Conservation (phyloP, 208 protist genomes). For the Porcisia hertigi region DNA sequence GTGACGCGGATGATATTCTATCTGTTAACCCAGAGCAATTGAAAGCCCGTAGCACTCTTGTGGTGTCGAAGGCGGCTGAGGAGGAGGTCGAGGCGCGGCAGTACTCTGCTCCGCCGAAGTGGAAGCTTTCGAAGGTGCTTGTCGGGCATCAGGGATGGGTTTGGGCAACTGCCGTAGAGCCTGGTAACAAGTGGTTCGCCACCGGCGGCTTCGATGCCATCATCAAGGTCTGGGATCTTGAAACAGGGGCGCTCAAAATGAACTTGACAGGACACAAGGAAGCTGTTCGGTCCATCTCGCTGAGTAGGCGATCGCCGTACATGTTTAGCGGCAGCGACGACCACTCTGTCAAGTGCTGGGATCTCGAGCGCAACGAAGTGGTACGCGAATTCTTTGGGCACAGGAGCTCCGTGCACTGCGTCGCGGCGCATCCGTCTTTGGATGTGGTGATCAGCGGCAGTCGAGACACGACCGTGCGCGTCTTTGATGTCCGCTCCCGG, state of each 20-base stretch:
- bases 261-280: slow-evolving; percentile 99
- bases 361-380: slow-evolving; percentile 96
- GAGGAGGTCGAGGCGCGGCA: slow-evolving; percentile 16
- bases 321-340: slow-evolving; percentile 99
- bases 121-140: slow-evolving; percentile 96
- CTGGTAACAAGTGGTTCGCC: slow-evolving; percentile 99
- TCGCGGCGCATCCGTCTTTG: slow-evolving; percentile 96
- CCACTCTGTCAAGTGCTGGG: slow-evolving; percentile 99
- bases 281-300: slow-evolving; percentile 79
- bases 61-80: slow-evolving; percentile 30
- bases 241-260: slow-evolving; percentile 95
- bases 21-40: slow-evolving; percentile 57
- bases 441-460: slow-evolving; percentile 98
- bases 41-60: slow-evolving; percentile 49
- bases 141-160: slow-evolving; percentile 97
- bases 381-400: slow-evolving; percentile 98
- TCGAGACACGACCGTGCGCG: slow-evolving; percentile 94
- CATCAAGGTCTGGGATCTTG: slow-evolving; percentile 99
- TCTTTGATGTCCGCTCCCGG: slow-evolving; percentile 92
- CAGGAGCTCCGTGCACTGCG: slow-evolving; percentile 92
- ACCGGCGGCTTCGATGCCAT: slow-evolving; percentile 98
- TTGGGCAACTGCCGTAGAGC: slow-evolving; percentile 95
- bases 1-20: slow-evolving; percentile 43
- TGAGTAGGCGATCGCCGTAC: slow-evolving; percentile 96
- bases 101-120: slow-evolving; percentile 67